phyloP scores from a whole-genome alignment of 23 red algal species.

The Cyanidiococcus yangmingshanensis region DNA sequence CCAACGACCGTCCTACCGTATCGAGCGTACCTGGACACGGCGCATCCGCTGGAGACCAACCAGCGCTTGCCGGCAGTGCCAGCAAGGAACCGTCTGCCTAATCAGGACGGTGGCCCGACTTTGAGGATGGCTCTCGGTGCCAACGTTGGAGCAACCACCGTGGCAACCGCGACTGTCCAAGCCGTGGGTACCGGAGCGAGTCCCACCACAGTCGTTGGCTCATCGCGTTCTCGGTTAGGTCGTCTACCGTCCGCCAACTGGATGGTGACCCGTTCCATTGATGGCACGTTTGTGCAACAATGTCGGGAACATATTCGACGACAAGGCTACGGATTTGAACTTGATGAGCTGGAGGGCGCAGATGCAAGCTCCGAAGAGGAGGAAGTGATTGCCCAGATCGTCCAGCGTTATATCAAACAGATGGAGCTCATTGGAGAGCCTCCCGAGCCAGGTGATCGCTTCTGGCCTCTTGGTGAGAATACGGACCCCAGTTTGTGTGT shows the following conservation, averaged over 20 bases:
- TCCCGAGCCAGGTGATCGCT: background rate
- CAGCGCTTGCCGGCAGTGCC: background rate
- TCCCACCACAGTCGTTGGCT: background rate
- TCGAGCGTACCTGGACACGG: background rate
- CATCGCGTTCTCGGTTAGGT: background rate
- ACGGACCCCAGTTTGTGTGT: background rate
- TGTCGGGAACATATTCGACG: background rate
- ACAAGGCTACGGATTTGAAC: slow-evolving; percentile 1
- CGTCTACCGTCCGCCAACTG: background rate
- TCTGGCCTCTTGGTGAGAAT: slow-evolving; percentile 9
- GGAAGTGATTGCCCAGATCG: background rate
- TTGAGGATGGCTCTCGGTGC: background rate
- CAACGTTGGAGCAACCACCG: background rate
- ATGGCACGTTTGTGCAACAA: background rate
- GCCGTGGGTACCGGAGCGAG: background rate
- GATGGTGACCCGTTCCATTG: background rate
- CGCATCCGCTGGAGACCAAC: background rate
- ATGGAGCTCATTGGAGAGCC: background rate
- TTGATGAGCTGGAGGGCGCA: slow-evolving; percentile 4
- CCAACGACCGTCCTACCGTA: background rate
- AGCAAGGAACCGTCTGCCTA: background rate
- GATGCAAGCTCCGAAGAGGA: slow-evolving; percentile 17
- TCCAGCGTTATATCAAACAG: background rate
- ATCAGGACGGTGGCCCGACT: background rate
- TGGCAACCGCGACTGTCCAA: too few species aligned